phyloP scores from a whole-genome alignment of 257 asterid genomes.

The Solanum corneliomulleri region DNA sequence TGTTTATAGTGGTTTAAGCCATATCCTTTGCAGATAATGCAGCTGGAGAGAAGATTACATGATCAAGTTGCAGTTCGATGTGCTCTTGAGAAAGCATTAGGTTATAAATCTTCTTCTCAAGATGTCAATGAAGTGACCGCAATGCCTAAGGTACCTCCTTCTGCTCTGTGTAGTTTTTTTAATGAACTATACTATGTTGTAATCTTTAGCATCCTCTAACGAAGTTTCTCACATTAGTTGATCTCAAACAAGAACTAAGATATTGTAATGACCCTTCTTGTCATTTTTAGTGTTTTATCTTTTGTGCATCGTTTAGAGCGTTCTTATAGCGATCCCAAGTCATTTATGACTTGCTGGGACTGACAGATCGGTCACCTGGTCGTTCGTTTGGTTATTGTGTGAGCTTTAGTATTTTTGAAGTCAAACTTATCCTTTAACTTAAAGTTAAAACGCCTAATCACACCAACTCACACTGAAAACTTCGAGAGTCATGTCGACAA shows the following conservation, averaged over 20 bases:
- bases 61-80: slow-evolving; percentile 81
- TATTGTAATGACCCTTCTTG: no score
- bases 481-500: no score
- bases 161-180: not conserved
- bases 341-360: no score
- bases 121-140: slow-evolving; percentile 22
- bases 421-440: no score
- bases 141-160: slow-evolving; percentile 58
- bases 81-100: slow-evolving; percentile 81
- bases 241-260: not conserved
- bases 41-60: slow-evolving; percentile 67
- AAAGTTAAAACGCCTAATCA: no score
- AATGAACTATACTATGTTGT: not conserved
- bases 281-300: no score
- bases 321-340: no score
- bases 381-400: no score
- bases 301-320: no score
- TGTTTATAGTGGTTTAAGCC: not conserved
- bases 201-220: not conserved
- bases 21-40: slow-evolving; percentile 42
- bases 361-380: no score
- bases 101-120: slow-evolving; percentile 47
- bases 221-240: not conserved
- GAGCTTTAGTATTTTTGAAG: no score
- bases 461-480: no score